Percentiles rank a stretch among this genome's conserved stretches.
phyloP scores from a whole-genome alignment of 805 yeast genomes.

The Kodamaea jinghongensis region DNA sequence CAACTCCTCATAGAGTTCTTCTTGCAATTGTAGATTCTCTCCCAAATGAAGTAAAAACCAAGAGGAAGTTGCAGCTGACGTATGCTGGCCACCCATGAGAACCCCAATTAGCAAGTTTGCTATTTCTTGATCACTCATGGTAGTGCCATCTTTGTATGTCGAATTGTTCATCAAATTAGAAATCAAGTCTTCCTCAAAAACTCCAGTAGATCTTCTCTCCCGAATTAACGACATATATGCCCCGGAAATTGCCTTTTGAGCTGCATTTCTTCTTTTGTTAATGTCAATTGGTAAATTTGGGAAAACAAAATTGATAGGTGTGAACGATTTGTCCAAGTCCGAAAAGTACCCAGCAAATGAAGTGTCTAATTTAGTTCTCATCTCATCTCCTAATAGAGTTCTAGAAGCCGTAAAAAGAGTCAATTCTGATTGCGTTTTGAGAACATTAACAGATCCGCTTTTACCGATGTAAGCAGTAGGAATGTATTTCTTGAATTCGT shows the following conservation, averaged over 20 bases:
- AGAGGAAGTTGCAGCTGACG: constrained; percentile 92
- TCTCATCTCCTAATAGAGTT: constrained; percentile 84
- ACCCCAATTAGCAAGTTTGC: constrained; percentile 92
- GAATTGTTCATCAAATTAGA: constrained; percentile 80
- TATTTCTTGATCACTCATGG: constrained; percentile 92
- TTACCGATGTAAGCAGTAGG: constrained; percentile 31
- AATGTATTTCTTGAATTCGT: constrained; percentile 71
- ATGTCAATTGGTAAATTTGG: constrained; percentile 86
- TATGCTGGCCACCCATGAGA: constrained; percentile 98
- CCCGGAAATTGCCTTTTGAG: constrained; percentile 73
- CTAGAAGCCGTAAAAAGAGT: constrained; percentile 95
- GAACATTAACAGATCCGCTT: constrained; percentile 59
- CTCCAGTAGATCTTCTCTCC: constrained; percentile 64
- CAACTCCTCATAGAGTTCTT: constrained; percentile 75
- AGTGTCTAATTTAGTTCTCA: constrained; percentile 76
- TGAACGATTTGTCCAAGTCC: constrained; percentile 94
- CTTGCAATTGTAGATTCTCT: constrained; percentile 79
- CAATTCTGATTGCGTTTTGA: constrained; percentile 87
- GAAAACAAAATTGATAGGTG: constrained; percentile 92
- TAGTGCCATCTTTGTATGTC: constrained; percentile 86
- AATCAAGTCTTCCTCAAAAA: constrained; percentile 55
- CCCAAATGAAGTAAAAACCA: constrained; percentile 92
- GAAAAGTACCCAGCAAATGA: constrained; percentile 81
- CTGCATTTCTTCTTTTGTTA: constrained; percentile 78
- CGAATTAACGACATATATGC: constrained; percentile 79